Conservation (phyloP, 305 asterid genomes). For the Plantago coronopus region DNA sequence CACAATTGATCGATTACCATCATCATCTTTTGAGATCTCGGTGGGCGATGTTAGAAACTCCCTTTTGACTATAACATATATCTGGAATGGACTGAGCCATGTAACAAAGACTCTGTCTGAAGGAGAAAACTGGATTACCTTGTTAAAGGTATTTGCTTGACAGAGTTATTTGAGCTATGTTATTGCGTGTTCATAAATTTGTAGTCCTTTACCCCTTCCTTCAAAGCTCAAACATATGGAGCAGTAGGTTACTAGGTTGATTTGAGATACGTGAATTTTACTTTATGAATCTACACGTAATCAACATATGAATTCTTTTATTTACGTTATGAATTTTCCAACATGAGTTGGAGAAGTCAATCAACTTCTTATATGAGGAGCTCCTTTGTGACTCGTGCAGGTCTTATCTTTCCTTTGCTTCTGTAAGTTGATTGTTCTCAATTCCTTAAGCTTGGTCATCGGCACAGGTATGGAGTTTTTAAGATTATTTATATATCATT, state of each 20-base stretch:
- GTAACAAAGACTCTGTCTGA: slow-evolving; percentile 55
- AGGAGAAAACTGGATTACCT: slow-evolving; percentile 79
- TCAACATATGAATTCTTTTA: too few species aligned
- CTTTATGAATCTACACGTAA: too few species aligned
- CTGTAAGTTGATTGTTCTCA: slow-evolving; percentile 55
- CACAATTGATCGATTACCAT: slow-evolving; percentile 51
- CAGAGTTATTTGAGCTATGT: slow-evolving; percentile 1
- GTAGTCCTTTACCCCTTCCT: background rate
- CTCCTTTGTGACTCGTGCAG: slow-evolving; percentile 36
- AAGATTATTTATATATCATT: background rate
- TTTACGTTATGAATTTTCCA: too few species aligned
- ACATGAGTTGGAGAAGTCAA: background rate
- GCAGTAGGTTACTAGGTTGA: too few species aligned
- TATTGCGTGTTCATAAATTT: background rate
- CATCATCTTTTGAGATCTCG: slow-evolving; percentile 78
- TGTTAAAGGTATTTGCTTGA: slow-evolving; percentile 52
- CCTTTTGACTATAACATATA: slow-evolving; percentile 43
- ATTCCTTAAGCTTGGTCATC: slow-evolving; percentile 41
- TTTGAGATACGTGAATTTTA: too few species aligned
- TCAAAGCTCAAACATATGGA: too few species aligned
- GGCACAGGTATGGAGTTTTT: slow-evolving; percentile 61
- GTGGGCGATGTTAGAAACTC: slow-evolving; percentile 57
- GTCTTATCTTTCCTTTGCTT: slow-evolving; percentile 49
- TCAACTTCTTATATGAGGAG: background rate
- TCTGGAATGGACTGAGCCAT: slow-evolving; percentile 55